A percentile compares a stretch with the other conserved stretches of the same genome.
phyloP scores from a whole-genome alignment of 345 rosid genomes.

The Eucalyptus albens region DNA sequence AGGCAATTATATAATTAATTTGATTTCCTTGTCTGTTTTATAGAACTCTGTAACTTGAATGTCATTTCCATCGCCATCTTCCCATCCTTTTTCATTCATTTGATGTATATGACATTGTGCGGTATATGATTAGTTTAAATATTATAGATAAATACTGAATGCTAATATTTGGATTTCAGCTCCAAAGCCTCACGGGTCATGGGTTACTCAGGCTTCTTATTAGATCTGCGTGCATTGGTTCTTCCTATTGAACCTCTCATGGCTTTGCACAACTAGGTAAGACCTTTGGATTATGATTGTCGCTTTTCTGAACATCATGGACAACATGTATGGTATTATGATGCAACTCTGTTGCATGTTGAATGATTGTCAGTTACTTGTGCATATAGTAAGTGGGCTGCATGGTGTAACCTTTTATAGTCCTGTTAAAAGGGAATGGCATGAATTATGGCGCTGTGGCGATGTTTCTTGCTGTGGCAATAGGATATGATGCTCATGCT shows the following conservation, averaged over 20 bases:
- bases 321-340: neutral
- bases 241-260: neutral
- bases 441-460: neutral
- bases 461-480: neutral
- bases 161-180: neutral
- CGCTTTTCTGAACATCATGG: neutral
- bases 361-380: neutral
- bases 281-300: neutral
- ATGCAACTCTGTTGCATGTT: neutral
- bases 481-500: too few species aligned
- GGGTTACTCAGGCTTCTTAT: neutral
- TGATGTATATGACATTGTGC: neutral
- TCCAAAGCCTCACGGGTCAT: neutral
- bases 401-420: neutral
- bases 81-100: neutral
- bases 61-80: neutral
- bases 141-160: neutral
- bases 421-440: neutral
- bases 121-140: neutral
- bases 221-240: neutral
- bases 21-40: neutral
- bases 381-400: neutral
- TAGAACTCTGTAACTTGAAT: neutral
- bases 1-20: neutral
- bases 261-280: neutral